Conservation (phyloP, 2,329 filamentous ascomycete species). For the Leptographium wingfieldii region DNA sequence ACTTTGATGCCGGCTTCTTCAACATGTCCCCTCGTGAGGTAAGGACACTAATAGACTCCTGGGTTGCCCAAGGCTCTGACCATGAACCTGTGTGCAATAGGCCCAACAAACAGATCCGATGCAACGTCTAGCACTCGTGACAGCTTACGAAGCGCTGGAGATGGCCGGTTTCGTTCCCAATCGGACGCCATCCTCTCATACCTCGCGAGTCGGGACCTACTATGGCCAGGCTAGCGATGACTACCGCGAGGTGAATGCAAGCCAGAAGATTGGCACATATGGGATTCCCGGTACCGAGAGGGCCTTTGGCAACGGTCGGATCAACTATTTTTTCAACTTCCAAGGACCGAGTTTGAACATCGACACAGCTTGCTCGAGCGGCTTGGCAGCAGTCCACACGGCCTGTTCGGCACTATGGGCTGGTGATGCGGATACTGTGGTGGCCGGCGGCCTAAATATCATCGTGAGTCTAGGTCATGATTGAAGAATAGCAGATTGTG, state of each 20-base stretch:
- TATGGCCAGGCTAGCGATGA: conserved; percentile 67
- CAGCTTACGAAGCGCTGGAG: conserved; percentile 71
- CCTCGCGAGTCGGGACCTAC: conserved; percentile 54
- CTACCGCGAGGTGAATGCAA: conserved; percentile 63
- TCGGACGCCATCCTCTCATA: conserved; percentile 56
- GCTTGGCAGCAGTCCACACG: conserved; percentile 57
- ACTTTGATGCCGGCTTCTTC: neutral
- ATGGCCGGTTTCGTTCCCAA: conserved; percentile 68
- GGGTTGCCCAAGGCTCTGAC: no score
- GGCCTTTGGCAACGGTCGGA: conserved; percentile 39
- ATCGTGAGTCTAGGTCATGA: no score
- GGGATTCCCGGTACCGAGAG: conserved; percentile 32
- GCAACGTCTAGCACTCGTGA: conserved; percentile 63
- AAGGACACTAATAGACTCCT: no score
- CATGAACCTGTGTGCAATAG: conserved; percentile 3
- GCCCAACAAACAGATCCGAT: conserved; percentile 72
- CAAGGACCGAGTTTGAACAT: conserved; percentile 59
- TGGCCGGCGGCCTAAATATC: conserved; percentile 48
- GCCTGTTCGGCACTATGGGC: conserved; percentile 62
- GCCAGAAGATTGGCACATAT: conserved; percentile 53
- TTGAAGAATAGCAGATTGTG: no score
- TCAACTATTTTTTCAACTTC: conserved; percentile 70
- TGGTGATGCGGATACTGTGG: conserved; percentile 68
- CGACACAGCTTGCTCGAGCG: conserved; percentile 70
- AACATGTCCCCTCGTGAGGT: neutral